Evolutionary conservation across 192 early-diverging fungal species (phyloP).

Genomic region (Neocallimastix lanati): DNA sequence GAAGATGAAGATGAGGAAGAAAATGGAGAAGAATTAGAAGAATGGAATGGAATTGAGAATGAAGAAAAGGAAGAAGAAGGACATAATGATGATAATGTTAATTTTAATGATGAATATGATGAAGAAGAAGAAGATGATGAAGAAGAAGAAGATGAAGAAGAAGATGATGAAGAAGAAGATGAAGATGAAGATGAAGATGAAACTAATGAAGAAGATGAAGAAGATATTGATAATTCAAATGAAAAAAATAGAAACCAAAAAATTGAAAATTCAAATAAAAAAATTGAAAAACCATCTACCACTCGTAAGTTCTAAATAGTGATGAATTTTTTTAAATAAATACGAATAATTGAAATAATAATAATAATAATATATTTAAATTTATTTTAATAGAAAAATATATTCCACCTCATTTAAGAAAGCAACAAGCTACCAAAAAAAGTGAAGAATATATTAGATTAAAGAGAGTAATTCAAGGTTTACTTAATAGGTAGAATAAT

Average conservation of each 20-base stretch:
- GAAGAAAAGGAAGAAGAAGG: constrained; percentile 5
- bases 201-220: neutral
- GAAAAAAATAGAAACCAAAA: no score
- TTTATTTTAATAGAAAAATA: constrained; percentile 42
- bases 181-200: neutral
- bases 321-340: no score
- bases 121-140: constrained; percentile 12
- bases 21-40: constrained; percentile 9
- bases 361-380: no score
- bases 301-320: neutral
- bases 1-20: constrained; percentile 5
- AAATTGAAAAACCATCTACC: neutral
- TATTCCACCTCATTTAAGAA: constrained; percentile 74
- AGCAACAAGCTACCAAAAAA: constrained; percentile 19
- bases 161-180: neutral
- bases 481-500: constrained; percentile 57
- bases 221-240: neutral
- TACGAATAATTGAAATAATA: no score
- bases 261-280: constrained; percentile 11
- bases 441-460: constrained; percentile 56
- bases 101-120: neutral
- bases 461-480: constrained; percentile 65
- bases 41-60: constrained; percentile 2
- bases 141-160: constrained; percentile 1
- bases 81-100: neutral